Conservation (phyloP, 106 monocot genomes). For the Phalaenopsis aphrodite region DNA sequence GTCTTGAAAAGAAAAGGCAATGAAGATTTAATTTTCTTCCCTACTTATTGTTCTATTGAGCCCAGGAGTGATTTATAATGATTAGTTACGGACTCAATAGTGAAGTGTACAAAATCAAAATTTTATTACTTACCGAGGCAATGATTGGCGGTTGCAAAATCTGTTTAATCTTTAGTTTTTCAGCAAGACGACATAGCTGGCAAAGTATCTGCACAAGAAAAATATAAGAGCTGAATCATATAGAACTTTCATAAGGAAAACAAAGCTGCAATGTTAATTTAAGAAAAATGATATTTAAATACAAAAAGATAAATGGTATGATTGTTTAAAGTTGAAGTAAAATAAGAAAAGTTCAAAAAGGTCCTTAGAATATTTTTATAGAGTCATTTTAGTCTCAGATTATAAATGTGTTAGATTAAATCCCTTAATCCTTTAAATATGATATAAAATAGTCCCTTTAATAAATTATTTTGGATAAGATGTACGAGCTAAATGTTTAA, state of each 20-base stretch:
- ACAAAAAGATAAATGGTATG: background rate
- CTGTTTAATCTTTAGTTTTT: constrained; percentile 73
- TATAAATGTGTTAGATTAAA: too few relatives aligned
- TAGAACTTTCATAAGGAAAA: background rate
- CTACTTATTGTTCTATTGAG: too few relatives aligned
- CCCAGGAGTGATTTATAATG: background rate
- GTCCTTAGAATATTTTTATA: too few relatives aligned
- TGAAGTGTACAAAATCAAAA: background rate
- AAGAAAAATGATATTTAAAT: background rate
- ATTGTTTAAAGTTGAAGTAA: background rate
- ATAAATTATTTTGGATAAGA: too few relatives aligned
- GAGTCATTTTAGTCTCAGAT: too few relatives aligned
- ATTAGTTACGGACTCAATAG: background rate
- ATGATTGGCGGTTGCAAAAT: constrained; percentile 83
- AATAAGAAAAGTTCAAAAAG: too few relatives aligned
- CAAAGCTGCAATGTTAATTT: background rate
- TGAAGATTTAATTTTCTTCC: too few relatives aligned
- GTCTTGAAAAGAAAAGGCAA: too few relatives aligned
- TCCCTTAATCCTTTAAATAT: too few relatives aligned
- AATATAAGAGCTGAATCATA: background rate
- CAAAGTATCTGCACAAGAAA: constrained; percentile 38
- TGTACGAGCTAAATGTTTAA: too few relatives aligned
- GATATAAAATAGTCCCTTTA: too few relatives aligned
- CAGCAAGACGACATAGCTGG: constrained; percentile 30
- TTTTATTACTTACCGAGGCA: constrained; percentile 68